Base-by-base conservation (phyloP, 192 early-diverging fungal genomes). In the Coemansia sp. region DNA sequence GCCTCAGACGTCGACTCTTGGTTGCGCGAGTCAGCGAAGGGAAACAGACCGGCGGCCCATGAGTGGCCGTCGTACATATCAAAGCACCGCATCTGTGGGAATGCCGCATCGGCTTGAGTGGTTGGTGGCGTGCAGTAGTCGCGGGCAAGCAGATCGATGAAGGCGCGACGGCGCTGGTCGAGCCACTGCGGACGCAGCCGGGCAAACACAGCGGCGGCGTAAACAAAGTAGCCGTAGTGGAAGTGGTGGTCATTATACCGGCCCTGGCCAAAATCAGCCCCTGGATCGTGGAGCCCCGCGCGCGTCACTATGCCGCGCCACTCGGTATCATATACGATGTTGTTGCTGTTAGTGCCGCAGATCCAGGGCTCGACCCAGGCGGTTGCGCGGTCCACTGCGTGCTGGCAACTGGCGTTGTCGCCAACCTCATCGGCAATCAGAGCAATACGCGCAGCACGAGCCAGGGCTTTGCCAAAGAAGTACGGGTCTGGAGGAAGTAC, bases 21-120 rank as follows among this genome's bases (percentile, higher is more conserved):
- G 62, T 86, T 82, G 48, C 82, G 82, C 55, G 73, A 71, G 23
- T 85, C 81, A n/a, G 64, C 76, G 60, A 77, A 83, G 15, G 67
- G 56, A 65, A 75, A 75, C 60, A 83, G 46, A 0, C 87, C 87
- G 10, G 80, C 72, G 10, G 87, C 87, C 75, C 82, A 85, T 41
- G 81, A 85, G 65, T 87, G 85, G 9, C 85, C 85, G 32, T 85
- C 86, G 59, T 74, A 89, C 57, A 85, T 78, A 65, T 89, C 87
- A 71, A 80, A 84, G 67, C 64, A 61, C 43, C 87, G 78, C 40
- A 82, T 69, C 19, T 73, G 65, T 25, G 87, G 78, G 33, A 85
- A 89, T 22, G 49, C 20, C 22, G 23, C 4, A 5, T 45, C 49
- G 23, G 23, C 23, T 0, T 15, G 45, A 7, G 49, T 22, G 23